Evolutionary conservation across 768 basidiomycete species (phyloP), one percentile per base, ranked within the genome.

Genomic region (Podaxis mareebaensis): DNA sequence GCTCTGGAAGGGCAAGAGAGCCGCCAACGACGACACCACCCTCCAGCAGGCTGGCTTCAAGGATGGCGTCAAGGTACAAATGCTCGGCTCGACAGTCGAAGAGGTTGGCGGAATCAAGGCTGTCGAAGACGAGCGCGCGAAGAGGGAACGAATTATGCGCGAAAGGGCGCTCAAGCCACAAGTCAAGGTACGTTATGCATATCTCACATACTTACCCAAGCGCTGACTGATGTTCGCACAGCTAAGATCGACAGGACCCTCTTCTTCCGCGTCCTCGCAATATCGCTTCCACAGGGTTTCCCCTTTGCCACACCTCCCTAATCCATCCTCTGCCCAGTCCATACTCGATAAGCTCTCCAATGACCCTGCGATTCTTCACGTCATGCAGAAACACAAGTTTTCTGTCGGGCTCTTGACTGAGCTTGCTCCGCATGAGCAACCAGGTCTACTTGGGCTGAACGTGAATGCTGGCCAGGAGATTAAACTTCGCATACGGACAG

Each of bases 361-460:
- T n/a, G 91, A 93, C 68, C 85, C 87, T 4, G 90, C 88, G 0
- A 88, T 92, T 53, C 76, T 73, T 22, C 85, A 90, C 70, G 71
- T 93, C 61, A 92, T 93, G 91, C 82, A 81, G 65, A 79, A 78
- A 64, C 90, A 93, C 72, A 72, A 84, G 63, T 87, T 91, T 66
- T 79, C 85, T 0, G 89, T 93, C 4, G 86, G 87, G 0, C 64
- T 88, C 2, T 77, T 92, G 49, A 92, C 90, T 1, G 91, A 93
- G 73, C 83, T 93, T 17, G 90, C 90, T 15, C 91, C 91, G 0
- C 90, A 90, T 62, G 90, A 92, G 69, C 81, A 88, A 62, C 90
- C 90, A 0, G 76, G 84, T 30, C 73, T 92, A 10, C 78, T 91
- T 3, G 91, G 92, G 0, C 77, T 91, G 42, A 92, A 92, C 68